Percentiles rank a stretch among this genome's conserved stretches.
Evolutionary conservation across 2,329 filamentous ascomycete species (phyloP).

Genomic region (Talaromyces sp.): DNA sequence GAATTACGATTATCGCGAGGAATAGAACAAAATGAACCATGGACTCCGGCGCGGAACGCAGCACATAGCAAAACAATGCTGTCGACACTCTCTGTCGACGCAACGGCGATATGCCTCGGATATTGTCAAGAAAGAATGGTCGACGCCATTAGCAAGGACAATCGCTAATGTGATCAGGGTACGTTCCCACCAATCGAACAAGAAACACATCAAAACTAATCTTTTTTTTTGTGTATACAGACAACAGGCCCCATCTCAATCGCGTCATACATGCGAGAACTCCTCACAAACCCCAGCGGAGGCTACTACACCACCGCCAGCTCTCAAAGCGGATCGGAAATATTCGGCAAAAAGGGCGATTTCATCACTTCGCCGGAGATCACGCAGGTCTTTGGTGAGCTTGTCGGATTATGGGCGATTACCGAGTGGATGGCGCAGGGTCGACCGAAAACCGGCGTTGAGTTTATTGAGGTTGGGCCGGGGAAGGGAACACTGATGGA

Average conservation of each 20-base stretch:
- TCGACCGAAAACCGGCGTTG: constrained; percentile 65
- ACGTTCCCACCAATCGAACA: too few relatives aligned
- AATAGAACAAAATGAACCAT: constrained; percentile 23
- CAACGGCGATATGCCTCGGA: constrained; percentile 29
- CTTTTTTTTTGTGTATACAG: constrained; percentile 33
- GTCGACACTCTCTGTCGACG: neutral
- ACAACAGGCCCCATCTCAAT: constrained; percentile 87
- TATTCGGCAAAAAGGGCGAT: constrained; percentile 89
- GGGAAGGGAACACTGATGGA: constrained; percentile 95
- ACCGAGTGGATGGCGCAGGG: constrained; percentile 96
- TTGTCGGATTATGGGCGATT: constrained; percentile 91
- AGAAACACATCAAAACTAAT: neutral
- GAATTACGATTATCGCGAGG: neutral
- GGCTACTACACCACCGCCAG: constrained; percentile 92
- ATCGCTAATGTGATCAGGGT: constrained; percentile 79
- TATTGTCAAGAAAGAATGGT: constrained; percentile 64
- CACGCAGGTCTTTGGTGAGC: constrained; percentile 92
- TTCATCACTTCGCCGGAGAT: constrained; percentile 98
- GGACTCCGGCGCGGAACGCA: constrained; percentile 22
- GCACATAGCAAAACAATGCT: constrained; percentile 8
- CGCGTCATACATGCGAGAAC: constrained; percentile 97
- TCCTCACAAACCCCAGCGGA: constrained; percentile 81
- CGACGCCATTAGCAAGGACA: constrained; percentile 84
- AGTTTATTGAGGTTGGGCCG: constrained; percentile 90
- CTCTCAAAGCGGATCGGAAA: constrained; percentile 66